A percentile compares a stretch with the other conserved stretches of the same genome.
Evolutionary conservation across 129 eudicot species (phyloP).

Genomic region (Solidago caesia): DNA sequence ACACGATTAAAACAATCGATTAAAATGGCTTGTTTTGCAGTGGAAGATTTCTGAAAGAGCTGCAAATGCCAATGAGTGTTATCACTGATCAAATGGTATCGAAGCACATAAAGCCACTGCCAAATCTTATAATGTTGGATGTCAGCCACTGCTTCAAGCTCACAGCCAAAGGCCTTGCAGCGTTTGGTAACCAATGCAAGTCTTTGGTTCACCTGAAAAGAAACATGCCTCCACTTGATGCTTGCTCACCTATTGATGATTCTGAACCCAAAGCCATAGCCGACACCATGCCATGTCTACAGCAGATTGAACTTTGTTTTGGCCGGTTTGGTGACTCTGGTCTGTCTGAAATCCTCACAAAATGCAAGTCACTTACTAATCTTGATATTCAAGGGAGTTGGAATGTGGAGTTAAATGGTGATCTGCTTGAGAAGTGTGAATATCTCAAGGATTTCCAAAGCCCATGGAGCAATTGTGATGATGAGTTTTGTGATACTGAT

Average conservation of each 20-base stretch:
- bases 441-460: conserved; percentile 16
- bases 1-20: background rate
- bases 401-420: conserved; percentile 29
- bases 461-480: conserved; percentile 25
- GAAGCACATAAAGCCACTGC: conserved; percentile 36
- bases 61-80: conserved; percentile 35
- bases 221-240: conserved; percentile 36
- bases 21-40: conserved; percentile 14
- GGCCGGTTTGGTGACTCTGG: conserved; percentile 42
- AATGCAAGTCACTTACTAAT: conserved; percentile 32
- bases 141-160: conserved; percentile 37
- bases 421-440: conserved; percentile 28
- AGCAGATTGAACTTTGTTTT: conserved; percentile 27
- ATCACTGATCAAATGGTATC: conserved; percentile 41
- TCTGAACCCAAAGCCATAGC: conserved; percentile 39
- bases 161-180: conserved; percentile 37
- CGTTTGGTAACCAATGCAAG: conserved; percentile 42
- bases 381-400: conserved; percentile 39
- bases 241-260: conserved; percentile 14
- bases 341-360: conserved; percentile 27
- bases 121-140: conserved; percentile 36
- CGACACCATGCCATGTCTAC: conserved; percentile 28
- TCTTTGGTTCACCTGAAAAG: conserved; percentile 38
- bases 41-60: conserved; percentile 38
- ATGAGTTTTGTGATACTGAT: conserved; percentile 10